Evolutionary conservation across 345 rosid species (phyloP).

Genomic region (Murraya paniculata): DNA sequence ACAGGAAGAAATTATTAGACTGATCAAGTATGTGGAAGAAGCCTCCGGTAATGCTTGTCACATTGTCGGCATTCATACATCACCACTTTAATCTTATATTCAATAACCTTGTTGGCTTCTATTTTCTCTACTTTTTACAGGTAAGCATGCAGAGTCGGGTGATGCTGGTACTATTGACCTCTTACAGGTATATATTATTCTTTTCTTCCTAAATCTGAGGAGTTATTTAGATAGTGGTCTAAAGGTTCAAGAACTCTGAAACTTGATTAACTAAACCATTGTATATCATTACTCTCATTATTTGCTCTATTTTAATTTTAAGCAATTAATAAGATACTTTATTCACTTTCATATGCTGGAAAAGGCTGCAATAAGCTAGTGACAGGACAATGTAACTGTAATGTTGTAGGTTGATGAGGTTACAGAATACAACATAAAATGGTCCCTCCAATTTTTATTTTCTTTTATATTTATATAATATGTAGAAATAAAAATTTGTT

Average conservation of each 20-base stretch:
- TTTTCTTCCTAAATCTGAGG: background rate
- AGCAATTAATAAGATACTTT: background rate
- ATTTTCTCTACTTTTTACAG: conserved; percentile 38
- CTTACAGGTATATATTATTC: conserved; percentile 46
- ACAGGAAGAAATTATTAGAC: conserved; percentile 91
- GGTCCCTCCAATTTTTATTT: background rate
- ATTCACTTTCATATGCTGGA: background rate
- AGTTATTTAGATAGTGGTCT: background rate
- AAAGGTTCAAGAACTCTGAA: background rate
- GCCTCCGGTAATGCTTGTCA: conserved; percentile 53
- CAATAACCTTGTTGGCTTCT: conserved; percentile 16
- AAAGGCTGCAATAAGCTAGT: background rate
- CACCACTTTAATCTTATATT: background rate
- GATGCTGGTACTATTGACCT: conserved; percentile 54
- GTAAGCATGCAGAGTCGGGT: conserved; percentile 54
- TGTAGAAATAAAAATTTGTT: background rate
- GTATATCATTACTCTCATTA: background rate
- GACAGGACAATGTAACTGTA: background rate
- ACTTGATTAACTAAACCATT: background rate
- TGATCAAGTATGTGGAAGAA: conserved; percentile 80
- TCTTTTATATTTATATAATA: background rate
- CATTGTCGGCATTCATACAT: background rate
- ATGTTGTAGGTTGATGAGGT: background rate
- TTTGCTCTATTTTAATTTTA: background rate
- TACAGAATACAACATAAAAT: background rate